Evolutionary conservation across 768 basidiomycete genomes (phyloP), one percentile per base, ranked within the genome.

Genomic region (Tylopilus rubrobrunneus): DNA sequence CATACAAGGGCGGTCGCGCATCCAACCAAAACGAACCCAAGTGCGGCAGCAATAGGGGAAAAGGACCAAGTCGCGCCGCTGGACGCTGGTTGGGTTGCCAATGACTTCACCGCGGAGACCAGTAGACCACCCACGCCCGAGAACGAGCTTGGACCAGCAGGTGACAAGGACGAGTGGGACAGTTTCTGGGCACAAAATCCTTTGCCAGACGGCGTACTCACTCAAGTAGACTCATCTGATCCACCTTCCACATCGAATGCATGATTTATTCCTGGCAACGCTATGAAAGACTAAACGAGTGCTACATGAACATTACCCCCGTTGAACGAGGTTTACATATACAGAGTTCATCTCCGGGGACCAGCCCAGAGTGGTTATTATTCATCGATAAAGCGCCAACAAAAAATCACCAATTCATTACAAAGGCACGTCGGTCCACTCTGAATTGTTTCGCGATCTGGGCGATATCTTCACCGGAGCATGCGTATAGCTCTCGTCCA

Each of bases 141-240:
- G 64, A 67, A 50, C 41, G 56, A 65, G 39, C 57, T 63, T 9
- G 64, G 66, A 25, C 60, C 55, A 7, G 29, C 39, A 10, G 54
- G 47, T 6, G 55, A 52, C 9, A 67, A 70, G 42, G 77, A 79
- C 55, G 77, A 81, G 54, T 81, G 81, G 80, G 76, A 79, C 19
- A 60, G 56, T 48, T 77, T 73, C 51, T 79, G 77, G 77, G 71
- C 67, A 41, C 66, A 69, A 33, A 74, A 79, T 45, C 63, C 71
- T 23, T 65, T 77, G 43, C 69, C 74, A 27, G 73, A 76, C n/a
- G 74, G 74, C 41, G 60, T 67, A 39, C 71, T 72, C 36, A 54
- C 47, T 46, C 62, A 57, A 57, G 27, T 59, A 46, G 59, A 62
- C 41, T n/a, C 52, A 11, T 27, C 42, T 17, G 23, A 39, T 48